A percentile compares a stretch with the other conserved stretches of the same genome.
Conservation (phyloP, 176 grass and related monocot species). For the Aegilops tauschii region DNA sequence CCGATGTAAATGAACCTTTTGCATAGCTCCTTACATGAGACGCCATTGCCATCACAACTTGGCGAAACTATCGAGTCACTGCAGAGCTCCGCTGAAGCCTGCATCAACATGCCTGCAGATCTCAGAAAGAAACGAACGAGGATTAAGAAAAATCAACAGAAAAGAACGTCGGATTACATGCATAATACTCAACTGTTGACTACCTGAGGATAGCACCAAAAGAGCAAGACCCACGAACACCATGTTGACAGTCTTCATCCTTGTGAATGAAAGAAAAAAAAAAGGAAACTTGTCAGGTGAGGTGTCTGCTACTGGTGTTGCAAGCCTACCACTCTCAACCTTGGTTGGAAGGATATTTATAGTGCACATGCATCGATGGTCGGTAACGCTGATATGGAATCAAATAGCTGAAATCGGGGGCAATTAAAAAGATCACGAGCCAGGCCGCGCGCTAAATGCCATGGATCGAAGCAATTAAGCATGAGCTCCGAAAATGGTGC, state of each 20-base stretch:
- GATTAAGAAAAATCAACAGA: background rate
- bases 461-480: background rate
- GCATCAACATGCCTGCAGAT: background rate
- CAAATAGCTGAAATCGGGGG: background rate
- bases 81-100: background rate
- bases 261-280: background rate
- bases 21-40: background rate
- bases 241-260: background rate
- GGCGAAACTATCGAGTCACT: background rate
- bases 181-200: background rate
- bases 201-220: background rate
- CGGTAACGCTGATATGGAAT: background rate
- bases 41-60: background rate
- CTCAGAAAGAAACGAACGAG: background rate
- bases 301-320: background rate
- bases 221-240: background rate
- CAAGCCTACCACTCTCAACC: too few species aligned
- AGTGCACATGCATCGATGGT: background rate
- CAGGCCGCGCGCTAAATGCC: background rate
- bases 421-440: background rate
- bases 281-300: background rate
- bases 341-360: background rate
- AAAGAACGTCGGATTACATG: background rate
- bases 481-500: background rate
- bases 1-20: background rate